Conservation (phyloP, 1,139 yeast genomes). For the Magnusiomyces suaveolens region DNA sequence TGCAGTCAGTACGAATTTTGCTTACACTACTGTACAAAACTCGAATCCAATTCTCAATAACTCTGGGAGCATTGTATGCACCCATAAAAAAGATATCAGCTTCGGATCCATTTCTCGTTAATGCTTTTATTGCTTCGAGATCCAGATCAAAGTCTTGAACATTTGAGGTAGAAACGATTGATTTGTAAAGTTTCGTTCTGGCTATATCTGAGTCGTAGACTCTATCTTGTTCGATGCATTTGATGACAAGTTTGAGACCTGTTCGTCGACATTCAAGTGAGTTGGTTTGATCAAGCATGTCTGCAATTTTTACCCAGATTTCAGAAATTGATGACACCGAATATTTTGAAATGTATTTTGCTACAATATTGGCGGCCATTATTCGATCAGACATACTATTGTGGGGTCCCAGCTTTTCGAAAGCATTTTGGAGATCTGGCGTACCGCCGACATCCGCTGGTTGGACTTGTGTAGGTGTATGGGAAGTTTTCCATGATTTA, state of each 20-base stretch:
- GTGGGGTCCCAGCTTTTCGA: constrained; percentile 36
- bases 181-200: constrained; percentile 49
- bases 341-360: constrained; percentile 43
- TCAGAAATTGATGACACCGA: constrained; percentile 57
- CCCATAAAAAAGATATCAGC: constrained; percentile 47
- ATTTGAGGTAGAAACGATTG: constrained; percentile 44
- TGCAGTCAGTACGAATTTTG: constrained; percentile 24
- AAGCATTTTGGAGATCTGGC: constrained; percentile 40
- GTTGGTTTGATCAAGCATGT: constrained; percentile 40
- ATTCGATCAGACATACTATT: constrained; percentile 37
- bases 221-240: constrained; percentile 50
- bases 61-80: constrained; percentile 36
- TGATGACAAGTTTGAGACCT: constrained; percentile 44
- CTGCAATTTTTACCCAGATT: constrained; percentile 64
- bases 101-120: constrained; percentile 56
- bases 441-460: constrained; percentile 61
- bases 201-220: constrained; percentile 37
- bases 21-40: constrained; percentile 28
- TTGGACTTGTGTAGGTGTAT: constrained; percentile 30
- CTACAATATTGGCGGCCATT: constrained; percentile 44
- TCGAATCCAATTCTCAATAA: constrained; percentile 33
- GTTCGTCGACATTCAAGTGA: constrained; percentile 42
- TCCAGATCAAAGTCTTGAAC: constrained; percentile 49
- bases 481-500: background rate
- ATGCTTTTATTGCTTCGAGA: constrained; percentile 40